Base-by-base conservation (phyloP, 257 asterid genomes). In the Scutellaria baicalensis region DNA sequence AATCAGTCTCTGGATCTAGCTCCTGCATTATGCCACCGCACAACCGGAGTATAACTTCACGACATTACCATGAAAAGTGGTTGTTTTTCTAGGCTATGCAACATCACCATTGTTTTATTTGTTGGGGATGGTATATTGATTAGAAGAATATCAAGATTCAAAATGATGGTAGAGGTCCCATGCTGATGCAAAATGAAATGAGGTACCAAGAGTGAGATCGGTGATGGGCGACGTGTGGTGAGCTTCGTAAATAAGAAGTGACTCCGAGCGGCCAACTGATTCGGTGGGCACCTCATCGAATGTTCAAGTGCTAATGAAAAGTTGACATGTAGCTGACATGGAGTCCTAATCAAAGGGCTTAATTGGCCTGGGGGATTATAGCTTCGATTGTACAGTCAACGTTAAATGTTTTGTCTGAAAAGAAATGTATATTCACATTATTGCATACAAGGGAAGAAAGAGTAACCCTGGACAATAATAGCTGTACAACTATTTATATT, bases 1-100 rank as follows among this genome's bases (percentile, higher is more conserved):
- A 85, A 78, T 52, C 90, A 79, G 44, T 77, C 91, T 16, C 69
- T 85, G 10, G 96, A 87, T 80, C 81, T 85, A 69, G 79, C 90
- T 52, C 67, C 89, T 66, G 82, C 84, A 9, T 67, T 75, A 18
- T 85, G 76, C 58, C 79, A 77, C 69, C 91, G 87, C 54, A 74
- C 74, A 69, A 75, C 85, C 61, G 84, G 93, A 20, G 74, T 77
- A 45, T 85, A 77, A 70, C 50, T 35, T 45, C 14, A 12, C 40
- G 8, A 35, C 39, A 52, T 58, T 64, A 60, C 48, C 9, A 51
- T 62, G 49, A 59, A 31, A 33, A 50, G 40, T 23, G 33, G 75
- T 44, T 33, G n/a, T 48, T 51, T 74, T 42, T 58, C 49, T 76
- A 39, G 57, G 61, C 33, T 2, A 27, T 27, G 3, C 33, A 27